Evolutionary conservation across 164 flowering plant genomes (phyloP), one percentile per base, ranked within the genome.

Genomic region (Nymphaea thermarum): DNA sequence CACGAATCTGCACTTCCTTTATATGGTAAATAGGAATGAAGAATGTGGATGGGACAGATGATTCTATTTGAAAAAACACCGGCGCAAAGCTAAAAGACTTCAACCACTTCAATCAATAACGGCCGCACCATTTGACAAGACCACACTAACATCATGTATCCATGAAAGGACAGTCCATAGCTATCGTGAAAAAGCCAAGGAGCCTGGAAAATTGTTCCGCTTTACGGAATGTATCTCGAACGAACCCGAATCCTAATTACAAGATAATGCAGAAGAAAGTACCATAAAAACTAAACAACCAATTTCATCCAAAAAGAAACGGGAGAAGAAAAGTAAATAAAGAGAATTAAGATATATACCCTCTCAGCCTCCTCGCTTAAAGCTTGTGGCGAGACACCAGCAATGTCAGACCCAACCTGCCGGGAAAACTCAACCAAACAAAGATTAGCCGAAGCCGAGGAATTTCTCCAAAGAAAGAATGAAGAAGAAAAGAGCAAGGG

Each of bases 351-450:
- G 6, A 41, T 36, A 17, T 42, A 64, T 78, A 86, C 93, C 87
- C 77, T 79, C 5, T 84, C 94, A 4, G 77, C 78, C 65, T 85
- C 93, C n/a, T 75, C 80, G 67, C 82, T 79, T 10, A 82, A 60
- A 67, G 76, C 73, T 51, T 84, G 66, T 3, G 80, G 57, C 43
- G 80, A 73, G 67, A 88, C 65, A 16, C 75, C 82, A 14, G 81
- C 78, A 66, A 61, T 70, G 70, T 73, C 88, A 66, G 80, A 66
- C 62, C 66, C 84, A 73, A 17, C 65, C 60, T 63, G 61, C 43
- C 16, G 5, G 51, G 64, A 25, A 12, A 59, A 76, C 4, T 15
- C 71, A 47, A 25, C 71, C 59, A 53, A 47, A 2, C 4, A 4
- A 60, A 17, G n/a, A 59, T 5, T n/a, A 15, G 7, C 25, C 18